Conservation (phyloP, 768 basidiomycete species). For the Obba rivulosa region DNA sequence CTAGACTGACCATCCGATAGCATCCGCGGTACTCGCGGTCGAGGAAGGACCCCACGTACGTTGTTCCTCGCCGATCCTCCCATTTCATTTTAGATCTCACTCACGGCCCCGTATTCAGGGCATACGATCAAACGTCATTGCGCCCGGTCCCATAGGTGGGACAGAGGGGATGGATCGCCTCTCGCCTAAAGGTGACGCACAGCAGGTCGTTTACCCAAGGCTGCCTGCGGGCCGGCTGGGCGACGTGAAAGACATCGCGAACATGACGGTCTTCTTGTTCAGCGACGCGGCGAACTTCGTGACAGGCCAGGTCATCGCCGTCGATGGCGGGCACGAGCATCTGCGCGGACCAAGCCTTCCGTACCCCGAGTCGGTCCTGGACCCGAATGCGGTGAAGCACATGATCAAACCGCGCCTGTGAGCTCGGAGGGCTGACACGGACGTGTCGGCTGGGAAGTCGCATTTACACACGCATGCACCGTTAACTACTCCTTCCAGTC, state of each 20-base stretch:
- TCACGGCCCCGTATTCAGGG: conserved; percentile 33
- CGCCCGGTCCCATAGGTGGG: conserved; percentile 75
- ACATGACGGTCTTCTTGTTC: conserved; percentile 74
- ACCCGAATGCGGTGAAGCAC: conserved; percentile 45
- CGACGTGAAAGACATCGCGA: conserved; percentile 58
- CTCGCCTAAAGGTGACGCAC: conserved; percentile 17
- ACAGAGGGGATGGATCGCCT: conserved; percentile 77
- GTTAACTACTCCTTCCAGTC: too few species aligned
- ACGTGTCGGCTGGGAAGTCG: too few species aligned
- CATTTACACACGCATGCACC: too few species aligned
- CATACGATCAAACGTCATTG: conserved; percentile 84
- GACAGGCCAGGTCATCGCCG: conserved; percentile 68
- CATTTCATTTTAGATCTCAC: background rate
- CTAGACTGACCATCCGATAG: conserved; percentile 4
- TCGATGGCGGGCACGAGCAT: conserved; percentile 64
- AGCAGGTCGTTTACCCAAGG: too few species aligned
- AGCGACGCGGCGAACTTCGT: conserved; percentile 75
- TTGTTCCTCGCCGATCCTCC: conserved; percentile 1
- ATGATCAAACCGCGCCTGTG: conserved; percentile 45
- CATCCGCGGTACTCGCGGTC: conserved; percentile 79
- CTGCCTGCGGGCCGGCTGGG: conserved; percentile 51
- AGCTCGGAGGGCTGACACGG: too few species aligned
- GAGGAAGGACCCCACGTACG: conserved; percentile 81
- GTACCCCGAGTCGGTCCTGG: conserved; percentile 59
- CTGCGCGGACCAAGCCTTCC: conserved; percentile 44